Percentiles rank a stretch among this genome's conserved stretches.
Conservation (phyloP, 2,329 filamentous ascomycete species). For the Xylaria sp. region DNA sequence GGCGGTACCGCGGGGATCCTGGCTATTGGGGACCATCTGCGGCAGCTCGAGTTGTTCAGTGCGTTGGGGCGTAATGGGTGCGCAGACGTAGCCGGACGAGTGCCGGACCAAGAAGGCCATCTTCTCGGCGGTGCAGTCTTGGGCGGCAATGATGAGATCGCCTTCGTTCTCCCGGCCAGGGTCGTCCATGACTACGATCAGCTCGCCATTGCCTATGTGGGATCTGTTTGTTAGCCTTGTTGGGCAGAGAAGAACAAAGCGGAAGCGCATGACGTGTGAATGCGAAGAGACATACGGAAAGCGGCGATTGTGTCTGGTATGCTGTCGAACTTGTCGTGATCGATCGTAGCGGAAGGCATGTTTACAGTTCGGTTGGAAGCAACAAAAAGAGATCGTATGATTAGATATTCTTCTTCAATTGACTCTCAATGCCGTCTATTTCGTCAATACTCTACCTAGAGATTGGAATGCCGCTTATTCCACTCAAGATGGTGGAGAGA, state of each 20-base stretch:
- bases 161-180: slow-evolving; percentile 95
- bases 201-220: slow-evolving; percentile 74
- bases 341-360: slow-evolving; percentile 60
- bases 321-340: slow-evolving; percentile 63
- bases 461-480: neutral
- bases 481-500: neutral
- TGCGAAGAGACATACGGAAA: slow-evolving; percentile 59
- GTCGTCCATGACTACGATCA: slow-evolving; percentile 94
- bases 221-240: slow-evolving; percentile 18
- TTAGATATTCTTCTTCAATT: neutral
- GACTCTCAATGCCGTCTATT: neutral
- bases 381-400: neutral
- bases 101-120: slow-evolving; percentile 97
- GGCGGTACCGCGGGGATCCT: slow-evolving; percentile 89
- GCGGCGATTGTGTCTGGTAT: slow-evolving; percentile 69
- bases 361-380: neutral
- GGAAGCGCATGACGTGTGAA: slow-evolving; percentile 8
- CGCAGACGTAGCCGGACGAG: slow-evolving; percentile 90
- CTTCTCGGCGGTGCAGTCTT: slow-evolving; percentile 82
- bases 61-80: slow-evolving; percentile 74
- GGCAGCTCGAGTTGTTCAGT: slow-evolving; percentile 77
- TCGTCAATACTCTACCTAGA: neutral
- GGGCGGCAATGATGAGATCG: slow-evolving; percentile 93
- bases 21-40: slow-evolving; percentile 78
- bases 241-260: neutral